These are phyloP conservation scores for Prosopis cineraria DNA, from an alignment of 306 rosid species.

Conservation along the genomic window DNA sequence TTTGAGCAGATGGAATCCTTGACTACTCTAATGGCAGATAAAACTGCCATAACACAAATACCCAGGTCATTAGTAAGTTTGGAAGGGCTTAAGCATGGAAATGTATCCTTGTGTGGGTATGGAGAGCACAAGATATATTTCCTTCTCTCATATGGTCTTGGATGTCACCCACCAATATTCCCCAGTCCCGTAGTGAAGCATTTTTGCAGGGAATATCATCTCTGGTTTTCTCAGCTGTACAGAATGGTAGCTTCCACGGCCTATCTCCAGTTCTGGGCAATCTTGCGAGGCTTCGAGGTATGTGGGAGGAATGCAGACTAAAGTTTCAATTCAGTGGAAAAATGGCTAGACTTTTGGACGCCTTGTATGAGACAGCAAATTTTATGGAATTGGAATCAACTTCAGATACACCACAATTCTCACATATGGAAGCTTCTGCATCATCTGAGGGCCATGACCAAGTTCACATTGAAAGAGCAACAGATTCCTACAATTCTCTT, in stretches of 20 bases:
- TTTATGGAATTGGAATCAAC: neutral
- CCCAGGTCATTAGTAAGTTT: slow-evolving; percentile 31
- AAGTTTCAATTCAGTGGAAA: neutral
- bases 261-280: neutral
- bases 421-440: neutral
- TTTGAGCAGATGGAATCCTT: slow-evolving; percentile 47
- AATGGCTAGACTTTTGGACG: neutral
- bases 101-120: slow-evolving; percentile 40
- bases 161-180: slow-evolving; percentile 33
- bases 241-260: neutral
- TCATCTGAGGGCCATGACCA: neutral
- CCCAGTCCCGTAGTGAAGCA: neutral
- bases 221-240: neutral
- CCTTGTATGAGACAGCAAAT: neutral
- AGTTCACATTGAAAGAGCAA: neutral
- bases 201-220: neutral
- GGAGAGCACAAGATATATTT: slow-evolving; percentile 23
- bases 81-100: slow-evolving; percentile 19
- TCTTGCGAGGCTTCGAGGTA: slow-evolving; percentile 18
- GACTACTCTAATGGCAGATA: slow-evolving; percentile 39
- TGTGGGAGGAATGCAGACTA: slow-evolving; percentile 16
- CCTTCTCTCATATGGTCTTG: slow-evolving; percentile 42
- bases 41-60: slow-evolving; percentile 32
- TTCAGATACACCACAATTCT: neutral
- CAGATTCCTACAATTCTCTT: neutral